A percentile compares a stretch with the other conserved stretches of the same genome.
Conservation (phyloP, 495 filamentous ascomycete genomes). For the Achaetomiella virescens region DNA sequence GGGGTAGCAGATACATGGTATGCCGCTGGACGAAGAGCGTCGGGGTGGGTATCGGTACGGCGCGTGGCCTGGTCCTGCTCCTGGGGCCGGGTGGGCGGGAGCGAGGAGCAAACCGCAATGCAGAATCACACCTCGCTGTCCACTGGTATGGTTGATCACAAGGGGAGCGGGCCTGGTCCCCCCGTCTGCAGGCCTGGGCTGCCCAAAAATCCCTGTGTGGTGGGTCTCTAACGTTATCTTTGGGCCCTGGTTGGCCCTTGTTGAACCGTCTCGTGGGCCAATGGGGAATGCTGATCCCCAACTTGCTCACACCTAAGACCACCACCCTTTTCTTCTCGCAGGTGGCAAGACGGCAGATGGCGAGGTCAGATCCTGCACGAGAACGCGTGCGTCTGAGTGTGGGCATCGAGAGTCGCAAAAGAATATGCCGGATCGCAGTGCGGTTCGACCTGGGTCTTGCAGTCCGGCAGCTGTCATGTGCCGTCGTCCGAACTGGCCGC, state of each 20-base stretch:
- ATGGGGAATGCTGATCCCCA: not conserved
- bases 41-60: not conserved
- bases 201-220: not conserved
- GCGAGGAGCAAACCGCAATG: constrained; percentile 3
- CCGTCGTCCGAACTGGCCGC: not conserved
- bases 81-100: constrained; percentile 1
- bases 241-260: constrained; percentile 13
- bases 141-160: constrained; percentile 10
- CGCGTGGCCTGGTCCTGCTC: not conserved
- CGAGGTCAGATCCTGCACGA: not conserved
- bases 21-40: not conserved
- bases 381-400: not conserved
- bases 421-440: not conserved
- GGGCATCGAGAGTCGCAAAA: not conserved
- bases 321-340: not conserved
- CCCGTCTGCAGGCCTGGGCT: constrained; percentile 11
- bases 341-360: constrained; percentile 5
- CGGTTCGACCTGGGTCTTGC: too few species aligned
- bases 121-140: not conserved
- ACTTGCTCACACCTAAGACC: not conserved
- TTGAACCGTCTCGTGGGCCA: constrained; percentile 4
- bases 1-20: not conserved
- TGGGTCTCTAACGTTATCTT: constrained; percentile 9
- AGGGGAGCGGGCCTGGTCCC: constrained; percentile 11
- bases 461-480: too few species aligned